phyloP scores from a whole-genome alignment of 2,329 filamentous ascomycete species.

The Sclerotinia sclerotiorum region DNA sequence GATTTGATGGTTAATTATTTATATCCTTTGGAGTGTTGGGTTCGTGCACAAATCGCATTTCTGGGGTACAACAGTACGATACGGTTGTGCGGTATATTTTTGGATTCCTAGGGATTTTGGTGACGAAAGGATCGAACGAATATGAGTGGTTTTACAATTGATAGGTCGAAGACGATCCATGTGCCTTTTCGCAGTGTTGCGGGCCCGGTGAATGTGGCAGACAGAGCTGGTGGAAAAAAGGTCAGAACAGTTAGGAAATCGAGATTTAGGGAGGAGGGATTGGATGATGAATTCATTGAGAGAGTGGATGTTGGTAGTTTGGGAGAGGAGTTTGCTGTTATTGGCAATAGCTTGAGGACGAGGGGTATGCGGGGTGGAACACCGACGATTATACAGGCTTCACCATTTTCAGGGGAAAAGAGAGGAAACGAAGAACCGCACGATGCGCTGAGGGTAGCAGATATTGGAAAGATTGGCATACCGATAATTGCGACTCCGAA shows the following conservation, averaged over 20 bases:
- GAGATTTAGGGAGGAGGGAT: constrained; percentile 34
- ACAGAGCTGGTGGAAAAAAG: background rate
- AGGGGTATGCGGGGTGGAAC: background rate
- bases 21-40: background rate
- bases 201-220: background rate
- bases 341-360: background rate
- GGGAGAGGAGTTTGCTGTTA: background rate
- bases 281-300: constrained; percentile 33
- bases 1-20: background rate
- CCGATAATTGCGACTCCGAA: constrained; percentile 47
- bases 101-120: background rate
- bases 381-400: background rate
- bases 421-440: background rate
- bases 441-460: background rate
- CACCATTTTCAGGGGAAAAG: background rate
- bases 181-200: constrained; percentile 7
- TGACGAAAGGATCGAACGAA: background rate
- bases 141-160: constrained; percentile 18
- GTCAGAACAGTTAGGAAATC: constrained; percentile 6
- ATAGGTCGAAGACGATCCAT: constrained; percentile 22
- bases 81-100: background rate
- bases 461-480: constrained; percentile 38
- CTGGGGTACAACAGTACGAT: background rate
- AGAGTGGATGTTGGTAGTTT: constrained; percentile 19
- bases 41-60: background rate